Conservation (phyloP, 2,329 filamentous ascomycete species). For the Sporothrix humicola region DNA sequence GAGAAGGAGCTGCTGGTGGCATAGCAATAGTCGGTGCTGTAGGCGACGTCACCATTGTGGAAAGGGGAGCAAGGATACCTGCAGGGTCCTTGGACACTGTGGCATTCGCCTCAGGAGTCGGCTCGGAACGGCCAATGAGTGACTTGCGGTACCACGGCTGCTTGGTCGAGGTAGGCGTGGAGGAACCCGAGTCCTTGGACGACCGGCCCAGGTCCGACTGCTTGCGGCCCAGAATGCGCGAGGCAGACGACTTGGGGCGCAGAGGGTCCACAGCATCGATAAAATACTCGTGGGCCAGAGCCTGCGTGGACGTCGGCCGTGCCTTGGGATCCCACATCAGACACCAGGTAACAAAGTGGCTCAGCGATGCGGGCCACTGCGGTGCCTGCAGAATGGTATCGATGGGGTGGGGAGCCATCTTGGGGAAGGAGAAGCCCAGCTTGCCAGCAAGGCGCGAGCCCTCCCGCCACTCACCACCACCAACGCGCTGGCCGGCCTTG, state of each 20-base stretch:
- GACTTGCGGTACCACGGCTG: constrained; percentile 98
- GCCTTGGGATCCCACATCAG: constrained; percentile 97
- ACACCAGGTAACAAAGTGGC: constrained; percentile 97
- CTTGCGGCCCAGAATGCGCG: constrained; percentile 84
- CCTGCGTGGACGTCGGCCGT: constrained; percentile 89
- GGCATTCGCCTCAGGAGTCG: constrained; percentile 54
- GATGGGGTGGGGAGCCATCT: constrained; percentile 98
- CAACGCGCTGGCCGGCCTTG: constrained; percentile 83
- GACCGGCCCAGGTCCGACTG: constrained; percentile 79
- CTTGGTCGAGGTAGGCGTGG: constrained; percentile 72
- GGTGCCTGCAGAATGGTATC: constrained; percentile 89
- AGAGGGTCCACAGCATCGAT: constrained; percentile 88
- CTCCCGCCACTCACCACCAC: constrained; percentile 97
- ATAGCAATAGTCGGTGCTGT: constrained; percentile 9
- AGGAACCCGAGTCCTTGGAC: constrained; percentile 65
- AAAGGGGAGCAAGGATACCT: not conserved
- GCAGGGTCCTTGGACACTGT: constrained; percentile 28
- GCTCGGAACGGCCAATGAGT: constrained; percentile 79
- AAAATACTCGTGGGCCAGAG: constrained; percentile 96
- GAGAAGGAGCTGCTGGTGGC: constrained; percentile 5
- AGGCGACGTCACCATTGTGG: constrained; percentile 12
- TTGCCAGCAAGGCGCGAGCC: constrained; percentile 91
- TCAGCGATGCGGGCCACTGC: constrained; percentile 87
- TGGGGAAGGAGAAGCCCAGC: constrained; percentile 97
- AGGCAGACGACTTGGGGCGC: constrained; percentile 86